Evolutionary conservation across 2,329 filamentous ascomycete species (phyloP).

Genomic region (Aspergillus sp.): DNA sequence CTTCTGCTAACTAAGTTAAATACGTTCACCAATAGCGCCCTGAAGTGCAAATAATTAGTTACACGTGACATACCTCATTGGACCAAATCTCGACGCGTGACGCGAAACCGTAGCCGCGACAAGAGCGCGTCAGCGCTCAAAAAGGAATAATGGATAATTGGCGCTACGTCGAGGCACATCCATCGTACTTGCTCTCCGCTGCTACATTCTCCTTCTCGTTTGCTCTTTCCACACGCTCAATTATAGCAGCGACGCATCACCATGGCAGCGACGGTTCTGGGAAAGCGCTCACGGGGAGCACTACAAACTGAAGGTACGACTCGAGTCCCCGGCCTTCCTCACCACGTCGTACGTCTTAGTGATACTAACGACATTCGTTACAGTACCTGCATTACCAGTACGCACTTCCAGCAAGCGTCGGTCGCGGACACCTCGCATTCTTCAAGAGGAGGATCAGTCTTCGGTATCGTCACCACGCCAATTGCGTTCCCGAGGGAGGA

Average conservation of each 20-base stretch:
- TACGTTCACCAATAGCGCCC: not conserved
- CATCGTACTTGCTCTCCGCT: slow-evolving; percentile 1
- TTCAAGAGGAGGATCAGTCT: slow-evolving; percentile 25
- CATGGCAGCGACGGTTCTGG: slow-evolving; percentile 37
- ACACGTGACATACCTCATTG: not conserved
- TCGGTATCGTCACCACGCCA: slow-evolving; percentile 21
- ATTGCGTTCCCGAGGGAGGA: slow-evolving; percentile 32
- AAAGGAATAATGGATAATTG: not conserved
- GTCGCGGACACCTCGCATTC: slow-evolving; percentile 37
- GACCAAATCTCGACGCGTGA: not conserved
- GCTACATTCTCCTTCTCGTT: slow-evolving; percentile 1
- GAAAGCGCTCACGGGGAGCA: slow-evolving; percentile 38
- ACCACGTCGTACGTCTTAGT: slow-evolving; percentile 4
- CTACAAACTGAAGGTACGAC: slow-evolving; percentile 36
- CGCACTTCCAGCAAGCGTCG: slow-evolving; percentile 43
- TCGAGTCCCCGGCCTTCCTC: slow-evolving; percentile 1
- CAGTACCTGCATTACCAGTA: slow-evolving; percentile 22
- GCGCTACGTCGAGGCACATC: not conserved
- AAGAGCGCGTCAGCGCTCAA: not conserved
- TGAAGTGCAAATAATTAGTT: not conserved
- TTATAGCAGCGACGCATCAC: slow-evolving; percentile 9
- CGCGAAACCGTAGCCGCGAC: not conserved
- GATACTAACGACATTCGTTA: slow-evolving; percentile 4
- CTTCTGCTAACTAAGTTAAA: no score
- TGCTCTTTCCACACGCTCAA: slow-evolving; percentile 15